Conservation (phyloP, 768 basidiomycete genomes). For the Favolaschia claudopus region DNA sequence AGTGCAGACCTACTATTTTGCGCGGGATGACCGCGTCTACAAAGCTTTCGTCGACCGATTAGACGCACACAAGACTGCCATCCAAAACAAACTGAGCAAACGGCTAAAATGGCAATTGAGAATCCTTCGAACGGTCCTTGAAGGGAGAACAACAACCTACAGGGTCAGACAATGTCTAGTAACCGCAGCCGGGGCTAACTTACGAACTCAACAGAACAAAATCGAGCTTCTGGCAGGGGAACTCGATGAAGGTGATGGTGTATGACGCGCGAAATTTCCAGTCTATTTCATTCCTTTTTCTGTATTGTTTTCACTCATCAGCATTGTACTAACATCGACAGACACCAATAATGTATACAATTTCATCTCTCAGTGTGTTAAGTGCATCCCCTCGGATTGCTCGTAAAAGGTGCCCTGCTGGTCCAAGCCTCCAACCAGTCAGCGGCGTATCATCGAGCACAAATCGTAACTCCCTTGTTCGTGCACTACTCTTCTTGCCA, state of each 20-base stretch:
- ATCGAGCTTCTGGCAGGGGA: constrained; percentile 66
- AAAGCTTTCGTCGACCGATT: constrained; percentile 67
- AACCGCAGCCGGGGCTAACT: constrained; percentile 11
- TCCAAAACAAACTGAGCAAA: constrained; percentile 57
- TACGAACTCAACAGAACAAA: constrained; percentile 53
- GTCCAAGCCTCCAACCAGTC: constrained; percentile 63
- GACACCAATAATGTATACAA: constrained; percentile 26
- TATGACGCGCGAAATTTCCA: too few relatives aligned
- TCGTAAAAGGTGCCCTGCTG: constrained; percentile 82
- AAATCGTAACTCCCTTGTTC: constrained; percentile 48
- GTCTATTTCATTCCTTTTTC: constrained; percentile 1
- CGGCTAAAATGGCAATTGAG: constrained; percentile 77
- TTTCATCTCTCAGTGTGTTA: background rate
- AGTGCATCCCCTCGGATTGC: constrained; percentile 45
- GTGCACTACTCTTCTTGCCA: constrained; percentile 4
- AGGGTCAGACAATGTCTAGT: constrained; percentile 52
- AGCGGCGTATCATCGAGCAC: constrained; percentile 83
- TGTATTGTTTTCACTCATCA: background rate
- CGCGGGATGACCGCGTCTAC: constrained; percentile 89
- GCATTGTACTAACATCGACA: constrained; percentile 27
- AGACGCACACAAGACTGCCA: constrained; percentile 51
- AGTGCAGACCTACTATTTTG: constrained; percentile 86
- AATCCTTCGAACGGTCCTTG: constrained; percentile 67
- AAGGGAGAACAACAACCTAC: constrained; percentile 71
- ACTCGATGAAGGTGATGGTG: constrained; percentile 69